Evolutionary conservation across 2,329 filamentous ascomycete genomes (phyloP).

Genomic region (Diaporthe amygdali): DNA sequence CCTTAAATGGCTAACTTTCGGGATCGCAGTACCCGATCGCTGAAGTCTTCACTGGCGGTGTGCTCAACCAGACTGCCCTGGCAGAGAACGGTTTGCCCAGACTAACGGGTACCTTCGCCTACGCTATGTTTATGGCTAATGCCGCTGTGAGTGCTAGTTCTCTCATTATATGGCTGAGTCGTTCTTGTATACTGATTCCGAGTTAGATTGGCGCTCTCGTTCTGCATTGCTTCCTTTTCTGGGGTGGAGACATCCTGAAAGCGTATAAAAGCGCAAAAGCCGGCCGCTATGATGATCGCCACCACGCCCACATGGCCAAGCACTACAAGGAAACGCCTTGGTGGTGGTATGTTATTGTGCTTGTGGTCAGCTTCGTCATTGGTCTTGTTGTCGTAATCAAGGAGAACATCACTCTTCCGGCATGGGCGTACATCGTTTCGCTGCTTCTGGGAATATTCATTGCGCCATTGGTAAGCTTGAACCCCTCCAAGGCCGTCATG

Average conservation of each 20-base stretch:
- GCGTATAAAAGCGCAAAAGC: slow-evolving; percentile 52
- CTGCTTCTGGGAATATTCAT: slow-evolving; percentile 51
- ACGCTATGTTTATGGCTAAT: slow-evolving; percentile 61
- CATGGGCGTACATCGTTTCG: slow-evolving; percentile 53
- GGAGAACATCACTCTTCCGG: slow-evolving; percentile 51
- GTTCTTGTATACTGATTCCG: slow-evolving; percentile 15
- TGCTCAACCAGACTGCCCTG: slow-evolving; percentile 48
- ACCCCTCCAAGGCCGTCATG: fast-evolving
- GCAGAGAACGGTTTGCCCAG: slow-evolving; percentile 49
- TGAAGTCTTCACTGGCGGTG: slow-evolving; percentile 44
- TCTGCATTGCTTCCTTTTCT: slow-evolving; percentile 58
- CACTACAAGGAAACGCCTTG: slow-evolving; percentile 56
- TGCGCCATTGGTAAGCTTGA: slow-evolving; percentile 50
- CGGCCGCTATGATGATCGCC: slow-evolving; percentile 52
- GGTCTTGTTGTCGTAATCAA: slow-evolving; percentile 51
- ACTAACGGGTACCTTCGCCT: slow-evolving; percentile 56
- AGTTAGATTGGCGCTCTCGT: slow-evolving; percentile 60
- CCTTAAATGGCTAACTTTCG: background rate
- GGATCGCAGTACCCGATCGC: slow-evolving; percentile 40
- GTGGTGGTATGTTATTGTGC: slow-evolving; percentile 52
- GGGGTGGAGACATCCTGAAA: slow-evolving; percentile 55
- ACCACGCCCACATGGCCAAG: slow-evolving; percentile 57
- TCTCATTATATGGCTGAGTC: fast-evolving
- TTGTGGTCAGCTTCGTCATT: slow-evolving; percentile 50
- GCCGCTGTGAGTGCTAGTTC: slow-evolving; percentile 49